A percentile compares a stretch with the other conserved stretches of the same genome.
These are phyloP conservation scores for Melampsora allii-populina DNA, from an alignment of 1,284 basidiomycete species.

Conservation along the genomic window DNA sequence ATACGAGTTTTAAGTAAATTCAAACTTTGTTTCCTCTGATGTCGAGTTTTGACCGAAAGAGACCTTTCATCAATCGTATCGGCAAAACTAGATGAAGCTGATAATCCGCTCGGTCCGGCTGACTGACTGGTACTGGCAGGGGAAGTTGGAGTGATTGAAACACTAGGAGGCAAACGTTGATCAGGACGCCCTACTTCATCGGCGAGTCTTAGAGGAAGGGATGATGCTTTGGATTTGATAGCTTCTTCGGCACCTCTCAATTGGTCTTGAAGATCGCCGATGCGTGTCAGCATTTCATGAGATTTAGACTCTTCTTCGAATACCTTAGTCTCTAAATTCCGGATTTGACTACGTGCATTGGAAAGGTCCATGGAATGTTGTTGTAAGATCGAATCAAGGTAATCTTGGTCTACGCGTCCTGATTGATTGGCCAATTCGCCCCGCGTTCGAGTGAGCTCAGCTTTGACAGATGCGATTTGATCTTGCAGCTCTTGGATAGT, in stretches of 20 bases:
- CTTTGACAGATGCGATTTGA: background rate
- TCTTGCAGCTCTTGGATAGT: background rate
- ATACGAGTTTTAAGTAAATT: slow-evolving; percentile 28
- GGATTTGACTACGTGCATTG: slow-evolving; percentile 40
- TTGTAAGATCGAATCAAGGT: slow-evolving; percentile 39
- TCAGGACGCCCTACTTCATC: background rate
- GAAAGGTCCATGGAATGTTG: slow-evolving; percentile 43
- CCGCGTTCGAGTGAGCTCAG: background rate
- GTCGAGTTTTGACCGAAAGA: slow-evolving; percentile 26
- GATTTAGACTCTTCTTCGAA: slow-evolving; percentile 42
- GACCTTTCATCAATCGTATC: slow-evolving; percentile 36
- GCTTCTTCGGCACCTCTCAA: slow-evolving; percentile 34
- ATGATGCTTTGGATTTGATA: slow-evolving; percentile 4
- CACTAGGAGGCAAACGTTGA: background rate
- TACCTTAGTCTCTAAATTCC: slow-evolving; percentile 28
- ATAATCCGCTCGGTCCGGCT: background rate
- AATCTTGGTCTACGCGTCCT: slow-evolving; percentile 24
- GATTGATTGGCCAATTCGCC: slow-evolving; percentile 6
- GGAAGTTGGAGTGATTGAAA: background rate
- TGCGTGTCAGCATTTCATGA: slow-evolving; percentile 42
- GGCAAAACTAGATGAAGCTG: slow-evolving; percentile 9
- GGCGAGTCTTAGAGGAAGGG: background rate
- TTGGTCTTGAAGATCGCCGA: slow-evolving; percentile 36
- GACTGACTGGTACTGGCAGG: no score
- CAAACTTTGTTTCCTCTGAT: slow-evolving; percentile 33